A percentile compares a stretch with the other conserved stretches of the same genome.
Conservation (phyloP, 805 yeast genomes). For the Yarrowia sp. region DNA sequence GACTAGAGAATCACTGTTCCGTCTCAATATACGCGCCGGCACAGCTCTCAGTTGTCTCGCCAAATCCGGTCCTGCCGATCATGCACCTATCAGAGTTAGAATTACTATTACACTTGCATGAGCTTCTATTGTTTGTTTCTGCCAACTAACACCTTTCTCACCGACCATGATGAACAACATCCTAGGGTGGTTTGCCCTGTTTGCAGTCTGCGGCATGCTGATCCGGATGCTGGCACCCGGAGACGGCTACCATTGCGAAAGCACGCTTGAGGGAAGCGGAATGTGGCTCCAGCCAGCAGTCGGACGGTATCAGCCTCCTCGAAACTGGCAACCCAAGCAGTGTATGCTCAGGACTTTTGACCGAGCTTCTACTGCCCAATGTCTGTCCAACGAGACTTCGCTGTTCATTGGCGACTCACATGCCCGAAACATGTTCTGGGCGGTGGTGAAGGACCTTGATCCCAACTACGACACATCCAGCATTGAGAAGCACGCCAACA, state of each 20-base stretch:
- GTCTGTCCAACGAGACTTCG: slow-evolving; percentile 42
- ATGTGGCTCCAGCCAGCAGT: slow-evolving; percentile 15
- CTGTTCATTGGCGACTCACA: slow-evolving; percentile 45
- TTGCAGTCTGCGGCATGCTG: slow-evolving; percentile 15
- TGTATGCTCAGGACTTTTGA: slow-evolving; percentile 43
- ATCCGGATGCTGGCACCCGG: slow-evolving; percentile 18
- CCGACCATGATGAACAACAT: slow-evolving; percentile 28
- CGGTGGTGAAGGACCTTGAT: slow-evolving; percentile 42
- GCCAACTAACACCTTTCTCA: neutral
- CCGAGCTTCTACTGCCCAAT: slow-evolving; percentile 40
- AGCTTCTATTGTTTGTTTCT: neutral
- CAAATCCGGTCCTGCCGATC: slow-evolving; percentile 17
- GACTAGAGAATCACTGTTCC: neutral
- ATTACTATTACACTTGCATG: slow-evolving; percentile 11
- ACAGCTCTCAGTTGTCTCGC: neutral
- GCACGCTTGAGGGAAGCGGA: slow-evolving; percentile 32
- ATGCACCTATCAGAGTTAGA: slow-evolving; percentile 35
- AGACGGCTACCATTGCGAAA: slow-evolving; percentile 30
- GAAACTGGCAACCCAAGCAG: slow-evolving; percentile 45
- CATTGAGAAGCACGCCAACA: slow-evolving; percentile 16
- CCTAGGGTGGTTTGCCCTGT: slow-evolving; percentile 23
- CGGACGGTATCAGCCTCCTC: slow-evolving; percentile 28
- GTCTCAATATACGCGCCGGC: neutral
- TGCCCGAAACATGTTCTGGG: slow-evolving; percentile 45
- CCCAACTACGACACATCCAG: slow-evolving; percentile 40